phyloP scores from a whole-genome alignment of 768 basidiomycete species.

The Pleurotus eryngii region DNA sequence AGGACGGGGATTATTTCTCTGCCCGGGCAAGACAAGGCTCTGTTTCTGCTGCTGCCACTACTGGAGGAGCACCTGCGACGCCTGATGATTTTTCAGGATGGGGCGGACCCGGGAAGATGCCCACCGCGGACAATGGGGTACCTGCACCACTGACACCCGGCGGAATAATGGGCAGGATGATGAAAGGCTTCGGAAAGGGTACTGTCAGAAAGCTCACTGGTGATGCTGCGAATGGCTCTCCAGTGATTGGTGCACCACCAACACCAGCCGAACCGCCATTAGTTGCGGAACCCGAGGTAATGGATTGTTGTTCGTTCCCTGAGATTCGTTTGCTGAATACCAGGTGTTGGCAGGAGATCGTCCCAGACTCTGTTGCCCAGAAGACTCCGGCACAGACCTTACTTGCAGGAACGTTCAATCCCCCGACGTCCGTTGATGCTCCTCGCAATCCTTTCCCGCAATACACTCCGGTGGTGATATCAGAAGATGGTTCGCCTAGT shows the following conservation, averaged over 20 bases:
- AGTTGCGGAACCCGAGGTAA: slow-evolving; percentile 25
- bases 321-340: neutral
- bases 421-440: slow-evolving; percentile 69
- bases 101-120: slow-evolving; percentile 25
- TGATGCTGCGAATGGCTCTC: slow-evolving; percentile 25
- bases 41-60: slow-evolving; percentile 13
- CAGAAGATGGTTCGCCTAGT: slow-evolving; percentile 74
- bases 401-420: slow-evolving; percentile 52
- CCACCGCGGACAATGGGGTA: slow-evolving; percentile 26
- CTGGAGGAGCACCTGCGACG: slow-evolving; percentile 25
- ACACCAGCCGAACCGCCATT: slow-evolving; percentile 21
- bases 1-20: slow-evolving; percentile 53
- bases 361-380: slow-evolving; percentile 20
- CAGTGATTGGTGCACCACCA: slow-evolving; percentile 24
- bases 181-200: slow-evolving; percentile 72
- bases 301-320: slow-evolving; percentile 5
- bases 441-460: slow-evolving; percentile 62
- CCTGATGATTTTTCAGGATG: slow-evolving; percentile 53
- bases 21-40: slow-evolving; percentile 43
- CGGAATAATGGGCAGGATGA: slow-evolving; percentile 69
- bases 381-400: slow-evolving; percentile 55
- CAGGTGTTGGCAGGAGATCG: slow-evolving; percentile 14
- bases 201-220: slow-evolving; percentile 36
- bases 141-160: slow-evolving; percentile 46
- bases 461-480: slow-evolving; percentile 67